These are phyloP conservation scores for Backusella luteola DNA, from an alignment of 192 early-diverging fungal species.

Conservation along the genomic window DNA sequence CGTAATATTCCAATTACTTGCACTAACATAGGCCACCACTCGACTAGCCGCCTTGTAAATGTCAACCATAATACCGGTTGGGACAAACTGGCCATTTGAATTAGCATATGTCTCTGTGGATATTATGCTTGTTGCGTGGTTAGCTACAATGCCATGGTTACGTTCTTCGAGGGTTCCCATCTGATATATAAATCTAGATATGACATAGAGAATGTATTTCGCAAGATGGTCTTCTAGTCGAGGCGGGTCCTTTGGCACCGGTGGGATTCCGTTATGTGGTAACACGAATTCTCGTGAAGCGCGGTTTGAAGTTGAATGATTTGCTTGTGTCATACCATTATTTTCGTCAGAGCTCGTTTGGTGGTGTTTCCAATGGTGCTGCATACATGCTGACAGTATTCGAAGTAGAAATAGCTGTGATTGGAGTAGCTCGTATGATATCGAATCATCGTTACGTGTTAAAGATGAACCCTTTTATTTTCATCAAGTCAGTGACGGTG, in stretches of 20 bases:
- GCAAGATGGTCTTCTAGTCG: constrained; percentile 68
- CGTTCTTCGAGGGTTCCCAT: constrained; percentile 37
- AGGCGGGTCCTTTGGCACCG: constrained; percentile 54
- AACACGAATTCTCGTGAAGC: constrained; percentile 10
- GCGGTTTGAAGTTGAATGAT: neutral
- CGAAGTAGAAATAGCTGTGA: constrained; percentile 80
- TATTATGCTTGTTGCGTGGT: neutral
- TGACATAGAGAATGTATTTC: constrained; percentile 54
- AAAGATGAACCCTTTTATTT: constrained; percentile 8
- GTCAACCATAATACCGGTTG: constrained; percentile 34
- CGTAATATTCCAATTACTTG: constrained; percentile 84
- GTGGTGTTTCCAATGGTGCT: constrained; percentile 62
- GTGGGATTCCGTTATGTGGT: constrained; percentile 8
- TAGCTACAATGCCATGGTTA: neutral
- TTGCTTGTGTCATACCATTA: neutral
- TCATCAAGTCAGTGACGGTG: neutral
- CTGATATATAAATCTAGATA: constrained; percentile 59
- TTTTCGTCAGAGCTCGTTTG: neutral
- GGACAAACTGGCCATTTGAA: constrained; percentile 11
- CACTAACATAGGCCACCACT: constrained; percentile 80
- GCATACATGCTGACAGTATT: constrained; percentile 79
- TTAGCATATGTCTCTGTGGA: neutral
- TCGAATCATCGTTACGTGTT: constrained; percentile 42
- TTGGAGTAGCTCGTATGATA: constrained; percentile 64
- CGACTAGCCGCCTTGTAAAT: constrained; percentile 76